Evolutionary conservation across 148 eudicot species (phyloP), one percentile per base, ranked within the genome.

Genomic region (Salicornia ramosissima): DNA sequence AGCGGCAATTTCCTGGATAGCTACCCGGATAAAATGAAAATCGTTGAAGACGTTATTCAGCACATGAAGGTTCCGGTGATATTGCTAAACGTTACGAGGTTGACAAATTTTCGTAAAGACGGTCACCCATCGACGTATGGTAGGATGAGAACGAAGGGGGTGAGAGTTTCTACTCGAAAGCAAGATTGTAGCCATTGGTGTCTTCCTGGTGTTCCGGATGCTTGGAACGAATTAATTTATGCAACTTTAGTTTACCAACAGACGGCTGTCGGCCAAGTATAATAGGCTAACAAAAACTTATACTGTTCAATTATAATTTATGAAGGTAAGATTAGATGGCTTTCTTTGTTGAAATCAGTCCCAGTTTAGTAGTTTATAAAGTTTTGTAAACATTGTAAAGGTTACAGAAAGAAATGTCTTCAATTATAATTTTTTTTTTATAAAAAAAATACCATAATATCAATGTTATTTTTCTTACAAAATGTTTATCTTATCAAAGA

Each of bases 151-250:
- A 62, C 64, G 5, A 78, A 57, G 24, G 74, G 77, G 62, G 68
- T 21, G 24, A 85, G 79, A 75, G 87, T 87, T 31, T 84, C 97
- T 13, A 59, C 79, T 16, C 80, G 85, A 76, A 72, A 75, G 74
- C 92, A 94, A 84, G 98, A 94, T 70, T 94, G 98, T 77, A 94
- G 98, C 77, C 98, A 94, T 65, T 94, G 98, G 98, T 94, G 98
- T 76, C 97, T 94, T 71, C 98, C 98, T 0, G 98, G 98, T 29
- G 91, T 94, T 51, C 98, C 98, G 31, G 98, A 94, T 84, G 92
- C 92, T 10, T 94, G 98, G 98, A 94, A 94, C 67, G 97, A 94
- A 78, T 84, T 94, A 8, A 83, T 94, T 71, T 94, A 88, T 68
- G 83, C 92, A 62, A 80, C 82, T 43, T 59, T 94, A 74, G 83